These are phyloP conservation scores for Garcia nutans DNA, from an alignment of 345 rosid species.

Conservation along the genomic window DNA sequence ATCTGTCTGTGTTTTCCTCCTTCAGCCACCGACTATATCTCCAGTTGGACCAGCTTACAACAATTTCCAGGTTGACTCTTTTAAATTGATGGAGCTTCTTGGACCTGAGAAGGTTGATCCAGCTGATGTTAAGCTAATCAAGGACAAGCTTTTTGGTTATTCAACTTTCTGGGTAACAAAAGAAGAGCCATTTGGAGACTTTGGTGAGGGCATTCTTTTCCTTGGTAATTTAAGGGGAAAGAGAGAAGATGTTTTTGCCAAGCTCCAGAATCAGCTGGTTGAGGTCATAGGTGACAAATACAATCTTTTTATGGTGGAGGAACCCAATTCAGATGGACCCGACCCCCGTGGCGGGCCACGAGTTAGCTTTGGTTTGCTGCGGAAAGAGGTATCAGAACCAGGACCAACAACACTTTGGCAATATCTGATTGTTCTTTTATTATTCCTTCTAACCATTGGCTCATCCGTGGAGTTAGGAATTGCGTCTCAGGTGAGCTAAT, in stretches of 20 bases:
- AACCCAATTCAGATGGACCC: conserved; percentile 85
- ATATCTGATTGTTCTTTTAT: conserved; percentile 79
- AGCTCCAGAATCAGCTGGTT: conserved; percentile 63
- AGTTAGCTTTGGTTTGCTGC: conserved; percentile 85
- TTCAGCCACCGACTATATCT: conserved; percentile 62
- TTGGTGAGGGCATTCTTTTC: conserved; percentile 85
- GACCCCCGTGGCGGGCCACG: conserved; percentile 96
- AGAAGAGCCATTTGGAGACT: conserved; percentile 96
- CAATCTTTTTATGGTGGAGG: conserved; percentile 93
- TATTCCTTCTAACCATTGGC: conserved; percentile 83
- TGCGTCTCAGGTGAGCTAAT: conserved; percentile 76
- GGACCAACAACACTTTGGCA: conserved; percentile 98
- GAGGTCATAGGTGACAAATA: conserved; percentile 71
- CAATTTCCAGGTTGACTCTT: conserved; percentile 85
- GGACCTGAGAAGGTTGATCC: conserved; percentile 96
- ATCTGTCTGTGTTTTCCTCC: conserved; percentile 19
- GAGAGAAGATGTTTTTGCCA: conserved; percentile 76
- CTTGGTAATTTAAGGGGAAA: conserved; percentile 85
- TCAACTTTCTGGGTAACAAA: conserved; percentile 93
- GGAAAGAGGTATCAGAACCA: conserved; percentile 96
- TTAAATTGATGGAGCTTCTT: conserved; percentile 91
- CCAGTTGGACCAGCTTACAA: conserved; percentile 64
- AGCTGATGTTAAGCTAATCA: conserved; percentile 72
- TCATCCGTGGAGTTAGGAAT: conserved; percentile 91
- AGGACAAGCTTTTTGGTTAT: conserved; percentile 83